Base-by-base conservation (phyloP, 306 rosid species). In the Ochetophila trinervis region DNA sequence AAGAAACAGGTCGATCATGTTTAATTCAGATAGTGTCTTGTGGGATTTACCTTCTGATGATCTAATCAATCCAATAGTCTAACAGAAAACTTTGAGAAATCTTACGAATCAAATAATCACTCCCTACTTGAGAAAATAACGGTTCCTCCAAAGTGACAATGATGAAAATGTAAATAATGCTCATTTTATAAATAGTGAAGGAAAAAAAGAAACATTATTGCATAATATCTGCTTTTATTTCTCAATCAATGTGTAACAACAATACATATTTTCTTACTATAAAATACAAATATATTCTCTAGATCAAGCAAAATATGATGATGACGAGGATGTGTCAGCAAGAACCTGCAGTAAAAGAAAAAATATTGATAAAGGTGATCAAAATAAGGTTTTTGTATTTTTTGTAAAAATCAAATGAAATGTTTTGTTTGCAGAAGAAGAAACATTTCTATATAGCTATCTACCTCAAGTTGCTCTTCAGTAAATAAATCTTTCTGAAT, bases 401-500 rank as follows among this genome's bases (percentile, higher is more conserved):
- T 27, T 4, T 27, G 32, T 2, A 27, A 27, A 27, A 27, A 1
- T 16, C 53, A 18, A 37, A 23, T 35, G 14, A 9, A 15, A 56
- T 20, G 42, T 7, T 61, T 53, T 50, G 53, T 12, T 37, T 60
- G 42, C 44, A 8, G 34, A 70, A 21, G 49, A 51, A 8, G 45
- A 8, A 17, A 66, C 65, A 60, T 60, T 53, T 73, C 68, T 51
- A 66, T 24, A 57, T 21, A 61, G 45, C 62, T 78, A 87, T 97
- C 97, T 93, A 87, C 99, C 99, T 93, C 99, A 17, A 93, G 90
- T 85, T 93, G 99, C 78, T 93, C 97, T 80, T 87, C 97, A 15
- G 86, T 90, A 65, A 93, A 93, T 30, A 70, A 81, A 63, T 93
- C 93, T 76, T 93, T 93, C 81, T 93, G 97, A 71, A 88, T 86